phyloP scores from a whole-genome alignment of 2,329 filamentous ascomycete species.

The Aureobasidium sp. region DNA sequence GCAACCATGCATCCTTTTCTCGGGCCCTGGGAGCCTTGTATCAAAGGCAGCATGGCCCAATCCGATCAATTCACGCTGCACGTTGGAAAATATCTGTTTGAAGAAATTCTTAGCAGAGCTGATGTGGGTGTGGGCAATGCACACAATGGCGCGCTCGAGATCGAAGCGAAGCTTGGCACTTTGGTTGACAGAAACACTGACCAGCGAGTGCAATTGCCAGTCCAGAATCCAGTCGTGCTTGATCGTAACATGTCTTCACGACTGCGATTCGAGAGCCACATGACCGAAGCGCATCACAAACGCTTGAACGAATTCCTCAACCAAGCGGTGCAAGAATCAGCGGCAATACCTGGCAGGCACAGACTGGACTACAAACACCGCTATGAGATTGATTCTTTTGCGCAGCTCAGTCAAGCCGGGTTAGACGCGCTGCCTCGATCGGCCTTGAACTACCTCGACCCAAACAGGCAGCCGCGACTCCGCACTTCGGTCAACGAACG shows the following conservation, averaged over 20 bases:
- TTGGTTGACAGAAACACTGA: slow-evolving; percentile 67
- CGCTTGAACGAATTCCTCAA: slow-evolving; percentile 82
- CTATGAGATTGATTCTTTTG: slow-evolving; percentile 66
- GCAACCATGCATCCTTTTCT: not conserved
- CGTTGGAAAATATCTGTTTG: slow-evolving; percentile 14
- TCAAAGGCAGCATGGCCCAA: slow-evolving; percentile 8
- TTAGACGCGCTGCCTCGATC: slow-evolving; percentile 49
- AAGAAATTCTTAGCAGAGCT: not conserved
- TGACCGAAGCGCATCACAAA: slow-evolving; percentile 80
- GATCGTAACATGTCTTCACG: slow-evolving; percentile 39
- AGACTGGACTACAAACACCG: slow-evolving; percentile 74
- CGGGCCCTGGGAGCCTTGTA: slow-evolving; percentile 16
- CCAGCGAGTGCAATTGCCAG: slow-evolving; percentile 57
- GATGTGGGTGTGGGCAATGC: slow-evolving; percentile 50
- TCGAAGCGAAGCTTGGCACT: slow-evolving; percentile 87
- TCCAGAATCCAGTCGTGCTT: slow-evolving; percentile 64
- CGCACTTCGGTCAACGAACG: slow-evolving; percentile 36
- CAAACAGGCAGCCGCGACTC: slow-evolving; percentile 54
- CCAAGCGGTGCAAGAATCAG: slow-evolving; percentile 50
- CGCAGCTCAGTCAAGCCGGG: slow-evolving; percentile 57
- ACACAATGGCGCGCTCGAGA: slow-evolving; percentile 69
- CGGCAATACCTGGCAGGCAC: slow-evolving; percentile 40
- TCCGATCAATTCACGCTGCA: not conserved
- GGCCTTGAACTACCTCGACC: slow-evolving; percentile 19
- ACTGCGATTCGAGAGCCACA: slow-evolving; percentile 71